Base-by-base conservation (phyloP, 805 yeast genomes). In the Saturnispora mendoncae region DNA sequence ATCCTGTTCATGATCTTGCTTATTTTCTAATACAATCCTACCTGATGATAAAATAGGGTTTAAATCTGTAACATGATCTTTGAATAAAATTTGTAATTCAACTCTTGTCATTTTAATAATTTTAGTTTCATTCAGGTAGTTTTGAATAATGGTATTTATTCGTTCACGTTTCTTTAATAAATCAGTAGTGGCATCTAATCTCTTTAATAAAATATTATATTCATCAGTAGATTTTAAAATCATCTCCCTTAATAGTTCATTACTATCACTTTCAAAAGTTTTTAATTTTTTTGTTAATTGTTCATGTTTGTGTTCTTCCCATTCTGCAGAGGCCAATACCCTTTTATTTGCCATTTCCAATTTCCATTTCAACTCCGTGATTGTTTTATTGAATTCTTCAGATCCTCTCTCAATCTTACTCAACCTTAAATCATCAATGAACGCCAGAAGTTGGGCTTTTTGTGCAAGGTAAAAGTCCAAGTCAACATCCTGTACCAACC, bases 401-500 rank as follows among this genome's bases (percentile, higher is more conserved):
- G 39, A 33, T 15, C 51, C 38, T 4, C 39, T 39, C 13, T 49
- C 50, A 17, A 45, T n/a, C 12, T 46, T 42, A 9, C 49, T 51
- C 21, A 44, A 43, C 28, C 48, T 49, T 3, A 55, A 40, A 2
- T 39, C 35, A 3, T 45, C 28, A 9, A 54, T 44, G 13, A 41
- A 24, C 7, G 43, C 43, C 4, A 53, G 30, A 6, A 58, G 42
- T 14, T 49, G 46, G 7, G 47, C 36, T 38, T 58, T 53, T 12
- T 52, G 31, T 21, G 54, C 47, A 4, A 51, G 14, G 34, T 57
- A 61, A 1, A 42, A 36, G 26, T 55, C 60, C 4, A 61, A 25
- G 35, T 58, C 65, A 9, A 53, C 33, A 39, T 60, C 65, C 19
- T 51, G 53, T 9, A 56, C 58, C 27, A 47, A 44, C 39, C 65